Conservation (phyloP, 768 basidiomycete genomes). For the Termitomyces sp. region DNA sequence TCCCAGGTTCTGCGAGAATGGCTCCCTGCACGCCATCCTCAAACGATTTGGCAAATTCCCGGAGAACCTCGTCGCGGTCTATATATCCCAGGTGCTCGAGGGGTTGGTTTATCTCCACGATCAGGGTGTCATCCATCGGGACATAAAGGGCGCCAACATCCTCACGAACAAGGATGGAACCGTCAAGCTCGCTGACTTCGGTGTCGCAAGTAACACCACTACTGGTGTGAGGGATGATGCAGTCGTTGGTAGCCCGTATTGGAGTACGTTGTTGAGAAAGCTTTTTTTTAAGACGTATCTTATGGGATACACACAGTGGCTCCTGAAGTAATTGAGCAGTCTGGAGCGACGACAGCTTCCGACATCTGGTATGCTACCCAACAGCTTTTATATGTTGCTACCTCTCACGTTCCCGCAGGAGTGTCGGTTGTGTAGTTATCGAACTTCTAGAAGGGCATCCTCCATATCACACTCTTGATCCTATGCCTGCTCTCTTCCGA, state of each 20-base stretch:
- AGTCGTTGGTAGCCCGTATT: conserved; percentile 97
- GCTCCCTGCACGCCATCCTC: conserved; percentile 90
- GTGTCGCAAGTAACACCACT: conserved; percentile 79
- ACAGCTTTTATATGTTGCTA: background rate
- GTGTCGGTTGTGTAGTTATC: conserved; percentile 96
- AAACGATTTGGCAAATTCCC: conserved; percentile 99
- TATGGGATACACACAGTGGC: conserved; percentile 60
- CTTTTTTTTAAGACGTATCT: background rate
- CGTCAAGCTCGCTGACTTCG: conserved; percentile 99
- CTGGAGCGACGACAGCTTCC: conserved; percentile 92
- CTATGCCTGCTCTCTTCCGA: conserved; percentile 97
- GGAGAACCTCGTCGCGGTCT: conserved; percentile 92
- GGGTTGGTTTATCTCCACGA: conserved; percentile 97
- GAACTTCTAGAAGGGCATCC: conserved; percentile 90
- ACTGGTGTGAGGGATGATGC: conserved; percentile 79
- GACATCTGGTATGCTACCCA: conserved; percentile 67
- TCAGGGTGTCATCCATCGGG: conserved; percentile 98
- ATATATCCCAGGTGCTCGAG: conserved; percentile 93
- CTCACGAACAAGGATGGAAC: conserved; percentile 98
- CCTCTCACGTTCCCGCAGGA: conserved; percentile 33
- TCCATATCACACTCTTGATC: conserved; percentile 92
- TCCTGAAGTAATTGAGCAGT: conserved; percentile 97
- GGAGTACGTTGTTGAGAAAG: conserved; percentile 59
- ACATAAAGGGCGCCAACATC: conserved; percentile 99
- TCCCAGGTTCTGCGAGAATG: conserved; percentile 92